Base-by-base conservation (phyloP, 768 basidiomycete genomes). In the Lentinus brumalis region DNA sequence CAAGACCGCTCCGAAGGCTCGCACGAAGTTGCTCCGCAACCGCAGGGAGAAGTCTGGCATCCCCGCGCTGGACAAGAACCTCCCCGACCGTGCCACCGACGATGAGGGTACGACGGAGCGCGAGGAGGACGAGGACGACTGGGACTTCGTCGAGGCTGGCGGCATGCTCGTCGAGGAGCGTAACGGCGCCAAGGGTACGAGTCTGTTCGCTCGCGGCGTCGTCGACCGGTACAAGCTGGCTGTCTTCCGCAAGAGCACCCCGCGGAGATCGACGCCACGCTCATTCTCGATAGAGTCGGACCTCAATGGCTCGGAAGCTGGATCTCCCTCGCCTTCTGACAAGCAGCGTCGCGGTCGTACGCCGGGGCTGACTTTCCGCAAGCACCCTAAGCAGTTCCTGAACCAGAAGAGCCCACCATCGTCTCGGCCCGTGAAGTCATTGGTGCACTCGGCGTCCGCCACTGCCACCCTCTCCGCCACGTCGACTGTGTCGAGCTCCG, bases 191-290 rank as follows among this genome's bases (percentile, higher is more conserved):
- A 86, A 87, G 69, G 92, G 86, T 7, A 84, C 86, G 18, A 94
- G 88, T 69, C 81, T 95, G 41, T 95, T 94, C 70, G 89, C 94
- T 45, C 86, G 93, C n/a, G 94, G 94, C 5, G 91, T 95, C 50
- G 92, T 94, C 53, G 94, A 96, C 71, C 82, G 89, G 56, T 96
- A 96, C 71, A 81, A 85, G 59, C 78, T 96, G 56, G 86, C 90
- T 15, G 92, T 94, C 21, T 94, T 94, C 83, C 83, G 92, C 56
- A 94, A 93, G 71, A 86, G 88, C 14, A 89, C 87, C 11, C 86
- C 89, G 5, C 77, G 81, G 51, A 78, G 81, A 12, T 67, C 76
- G 15, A 71, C 68, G 3, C 76, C 78, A 6, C 79, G 85, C 26
- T 80, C 83, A 7, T 76, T 81, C 61, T 88, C 89, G 39, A 80